These are phyloP conservation scores for Diaporthe eres DNA, from an alignment of 2,329 filamentous ascomycete species.

Conservation along the genomic window DNA sequence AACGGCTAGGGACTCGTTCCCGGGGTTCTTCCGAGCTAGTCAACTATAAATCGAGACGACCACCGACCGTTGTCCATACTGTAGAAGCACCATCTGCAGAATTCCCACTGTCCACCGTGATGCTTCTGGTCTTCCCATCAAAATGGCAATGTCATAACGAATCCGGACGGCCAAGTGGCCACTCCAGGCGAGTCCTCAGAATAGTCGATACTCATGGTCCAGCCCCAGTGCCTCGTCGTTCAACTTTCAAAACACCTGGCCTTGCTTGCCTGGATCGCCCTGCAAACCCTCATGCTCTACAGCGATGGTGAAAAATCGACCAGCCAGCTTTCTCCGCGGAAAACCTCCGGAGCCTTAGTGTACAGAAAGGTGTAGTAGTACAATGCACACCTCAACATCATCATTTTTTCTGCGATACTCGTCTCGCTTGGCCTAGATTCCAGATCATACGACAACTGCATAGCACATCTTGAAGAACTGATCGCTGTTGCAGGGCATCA, in stretches of 20 bases:
- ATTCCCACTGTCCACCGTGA: neutral
- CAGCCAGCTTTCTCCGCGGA: neutral
- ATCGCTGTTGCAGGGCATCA: neutral
- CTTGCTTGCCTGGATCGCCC: neutral
- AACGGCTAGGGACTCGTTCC: neutral
- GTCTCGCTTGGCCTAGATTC: neutral
- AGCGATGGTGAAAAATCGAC: too few relatives aligned
- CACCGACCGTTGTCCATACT: neutral
- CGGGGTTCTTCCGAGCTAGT: slow-evolving; percentile 2
- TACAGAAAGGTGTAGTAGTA: neutral
- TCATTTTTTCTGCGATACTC: neutral
- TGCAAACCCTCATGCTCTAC: neutral
- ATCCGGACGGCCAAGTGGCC: neutral
- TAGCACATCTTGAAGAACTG: neutral
- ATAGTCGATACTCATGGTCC: neutral
- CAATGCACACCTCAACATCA: neutral
- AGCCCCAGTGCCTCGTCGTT: neutral
- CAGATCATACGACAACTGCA: slow-evolving; percentile 1
- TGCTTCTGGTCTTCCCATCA: neutral
- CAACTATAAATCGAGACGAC: neutral
- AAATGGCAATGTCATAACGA: neutral
- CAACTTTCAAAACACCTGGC: neutral
- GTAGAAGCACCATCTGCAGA: neutral
- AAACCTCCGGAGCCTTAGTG: neutral
- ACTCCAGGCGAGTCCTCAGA: neutral